Percentiles rank a stretch among this genome's conserved stretches.
phyloP scores from a whole-genome alignment of 2,329 filamentous ascomycete species.

The Xylaria digitata region DNA sequence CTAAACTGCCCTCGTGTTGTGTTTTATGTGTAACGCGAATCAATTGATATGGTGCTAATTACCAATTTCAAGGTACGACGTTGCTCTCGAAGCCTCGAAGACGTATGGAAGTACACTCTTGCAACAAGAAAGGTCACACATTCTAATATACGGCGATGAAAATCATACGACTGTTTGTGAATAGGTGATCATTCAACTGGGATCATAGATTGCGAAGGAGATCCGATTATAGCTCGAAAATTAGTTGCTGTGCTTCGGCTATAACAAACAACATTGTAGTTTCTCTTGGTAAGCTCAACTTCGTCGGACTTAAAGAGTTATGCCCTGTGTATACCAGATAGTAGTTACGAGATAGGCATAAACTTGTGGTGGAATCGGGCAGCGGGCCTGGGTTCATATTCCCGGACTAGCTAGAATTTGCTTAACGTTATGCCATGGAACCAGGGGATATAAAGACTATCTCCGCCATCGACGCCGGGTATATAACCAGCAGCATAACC shows the following conservation, averaged over 20 bases:
- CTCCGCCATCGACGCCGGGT: constrained; percentile 9
- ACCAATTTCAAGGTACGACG: too few relatives aligned
- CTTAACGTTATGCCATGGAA: constrained; percentile 23
- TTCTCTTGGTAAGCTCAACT: constrained; percentile 14
- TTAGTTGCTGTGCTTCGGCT: background rate
- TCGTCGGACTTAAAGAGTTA: constrained; percentile 20
- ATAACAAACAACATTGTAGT: background rate
- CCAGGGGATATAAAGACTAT: constrained; percentile 18
- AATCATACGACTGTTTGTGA: background rate
- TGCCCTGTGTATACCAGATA: background rate
- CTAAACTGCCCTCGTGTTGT: too few relatives aligned
- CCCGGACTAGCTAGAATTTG: constrained; percentile 7
- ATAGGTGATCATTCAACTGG: background rate
- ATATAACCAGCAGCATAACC: constrained; percentile 21
- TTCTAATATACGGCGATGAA: background rate
- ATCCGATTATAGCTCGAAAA: constrained; percentile 5
- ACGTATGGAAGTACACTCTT: too few relatives aligned
- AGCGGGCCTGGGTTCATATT: constrained; percentile 4
- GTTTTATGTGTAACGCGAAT: too few relatives aligned
- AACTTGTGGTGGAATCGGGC: constrained; percentile 1
- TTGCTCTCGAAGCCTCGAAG: too few relatives aligned
- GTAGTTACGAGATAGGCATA: constrained; percentile 1
- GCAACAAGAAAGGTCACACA: background rate
- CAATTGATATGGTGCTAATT: too few relatives aligned
- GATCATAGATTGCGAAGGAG: background rate